Percentiles rank a stretch among this genome's conserved stretches.
These are phyloP conservation scores for Cadophora sp. DNA, from an alignment of 2,329 filamentous ascomycete genomes.

Conservation along the genomic window DNA sequence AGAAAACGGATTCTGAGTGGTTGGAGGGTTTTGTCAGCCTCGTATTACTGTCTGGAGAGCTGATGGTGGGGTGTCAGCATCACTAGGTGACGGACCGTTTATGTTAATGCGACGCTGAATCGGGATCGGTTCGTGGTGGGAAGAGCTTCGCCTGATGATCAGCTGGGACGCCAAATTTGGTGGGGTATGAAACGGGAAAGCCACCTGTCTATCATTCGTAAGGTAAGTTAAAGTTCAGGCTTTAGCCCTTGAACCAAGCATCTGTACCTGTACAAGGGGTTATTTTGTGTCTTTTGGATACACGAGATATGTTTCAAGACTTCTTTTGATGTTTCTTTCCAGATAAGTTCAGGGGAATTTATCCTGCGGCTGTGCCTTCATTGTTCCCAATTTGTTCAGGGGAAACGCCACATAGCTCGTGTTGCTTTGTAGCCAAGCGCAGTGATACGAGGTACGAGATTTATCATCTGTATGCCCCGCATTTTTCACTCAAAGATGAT, in stretches of 20 bases:
- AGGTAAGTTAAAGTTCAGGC: not conserved
- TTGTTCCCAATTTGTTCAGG: constrained; percentile 11
- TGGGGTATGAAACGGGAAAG: not conserved
- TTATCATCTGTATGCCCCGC: not conserved
- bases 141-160: constrained; percentile 4
- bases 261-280: not conserved
- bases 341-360: not conserved
- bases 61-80: constrained; percentile 10
- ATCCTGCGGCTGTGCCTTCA: not conserved
- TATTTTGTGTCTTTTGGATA: not conserved
- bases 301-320: not conserved
- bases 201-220: not conserved
- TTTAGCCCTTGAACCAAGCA: constrained; percentile 4
- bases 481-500: not conserved
- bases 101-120: constrained; percentile 11
- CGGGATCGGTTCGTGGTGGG: not conserved
- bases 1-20: not conserved
- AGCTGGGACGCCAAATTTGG: not conserved
- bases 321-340: not conserved
- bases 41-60: not conserved
- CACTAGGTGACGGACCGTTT: not conserved
- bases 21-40: constrained; percentile 7
- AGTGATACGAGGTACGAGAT: not conserved
- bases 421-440: not conserved
- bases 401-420: not conserved